Base-by-base conservation (phyloP, 805 yeast species). In the Yarrowia divulgata region DNA sequence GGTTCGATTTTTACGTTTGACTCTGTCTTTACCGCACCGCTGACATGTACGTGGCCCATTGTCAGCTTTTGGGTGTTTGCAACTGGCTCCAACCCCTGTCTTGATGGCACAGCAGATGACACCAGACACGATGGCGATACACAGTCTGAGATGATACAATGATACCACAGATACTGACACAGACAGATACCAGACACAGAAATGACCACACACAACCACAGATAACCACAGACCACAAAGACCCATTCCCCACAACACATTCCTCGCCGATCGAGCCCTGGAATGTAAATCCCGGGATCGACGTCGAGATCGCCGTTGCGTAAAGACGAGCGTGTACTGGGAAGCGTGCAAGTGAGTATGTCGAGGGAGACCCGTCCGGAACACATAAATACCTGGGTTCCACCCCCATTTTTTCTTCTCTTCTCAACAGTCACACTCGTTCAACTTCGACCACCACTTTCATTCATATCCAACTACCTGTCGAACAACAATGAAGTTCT, bases 401-500 rank as follows among this genome's bases (percentile, higher is more conserved):
- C 19, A 0, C 19, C 16, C 46, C 63, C 63, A 39, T 23, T 18
- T 4, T 0, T 29, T 40, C 42, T 42, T 12, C 42, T 57, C 13
- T 54, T 14, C 62, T 55, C 62, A 55, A 55, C 63, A 57, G 63
- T 29, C 37, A 37, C 63, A 57, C 37, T 40, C 48, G 63, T 40
- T 40, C 63, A 23, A 55, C 46, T 55, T 55, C 62, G 62, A 55
- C 62, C 45, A 55, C 48, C 63, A 57, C 63, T 40, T 42, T 57
- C 63, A 42, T 42, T 57, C 48, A 40, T 40, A 16, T 40, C 63
- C 63, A 57, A 57, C 63, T 57, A 54, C 63, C 16, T 2, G 63
- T 57, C 63, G 63, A 57, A 57, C 48, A 39, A 55, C 46, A 40
- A 57, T 57, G 63, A 57, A 57, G 63, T 57, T 57, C 63, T 57